These are phyloP conservation scores for Tuber melanosporum DNA, from an alignment of 495 filamentous ascomycete species.

Conservation along the genomic window DNA sequence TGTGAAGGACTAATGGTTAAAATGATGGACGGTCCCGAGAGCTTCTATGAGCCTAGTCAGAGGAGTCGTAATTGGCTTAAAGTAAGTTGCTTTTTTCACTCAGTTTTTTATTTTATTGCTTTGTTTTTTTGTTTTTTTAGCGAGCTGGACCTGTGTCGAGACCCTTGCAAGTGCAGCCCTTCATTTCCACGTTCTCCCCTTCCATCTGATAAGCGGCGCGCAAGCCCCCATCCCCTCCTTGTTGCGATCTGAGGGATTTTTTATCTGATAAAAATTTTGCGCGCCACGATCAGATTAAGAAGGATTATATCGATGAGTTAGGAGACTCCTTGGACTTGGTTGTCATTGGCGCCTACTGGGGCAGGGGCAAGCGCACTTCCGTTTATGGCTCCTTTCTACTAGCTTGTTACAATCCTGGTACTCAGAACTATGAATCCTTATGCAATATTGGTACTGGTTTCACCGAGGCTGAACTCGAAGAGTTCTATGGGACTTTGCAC, in stretches of 20 bases:
- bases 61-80: slow-evolving; percentile 97
- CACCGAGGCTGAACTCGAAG: slow-evolving; percentile 76
- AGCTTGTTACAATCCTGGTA: slow-evolving; percentile 77
- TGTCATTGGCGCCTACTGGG: slow-evolving; percentile 88
- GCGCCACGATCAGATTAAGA: slow-evolving; percentile 59
- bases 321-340: slow-evolving; percentile 96
- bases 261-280: slow-evolving; percentile 41
- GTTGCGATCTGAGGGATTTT: background rate
- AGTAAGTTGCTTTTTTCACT: slow-evolving; percentile 20
- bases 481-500: slow-evolving; percentile 65
- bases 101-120: background rate
- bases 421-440: slow-evolving; percentile 80
- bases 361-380: slow-evolving; percentile 88
- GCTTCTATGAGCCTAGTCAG: slow-evolving; percentile 89
- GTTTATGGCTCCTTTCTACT: slow-evolving; percentile 93
- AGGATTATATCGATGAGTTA: slow-evolving; percentile 87
- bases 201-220: slow-evolving; percentile 4
- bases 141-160: background rate
- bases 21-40: slow-evolving; percentile 88
- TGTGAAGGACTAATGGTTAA: slow-evolving; percentile 99
- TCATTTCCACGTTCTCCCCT: background rate
- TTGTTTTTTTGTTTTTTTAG: background rate
- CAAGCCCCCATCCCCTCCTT: background rate
- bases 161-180: background rate
- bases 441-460: slow-evolving; percentile 99